These are phyloP conservation scores for Arabis alpina DNA, from an alignment of 345 rosid species.

Conservation along the genomic window DNA sequence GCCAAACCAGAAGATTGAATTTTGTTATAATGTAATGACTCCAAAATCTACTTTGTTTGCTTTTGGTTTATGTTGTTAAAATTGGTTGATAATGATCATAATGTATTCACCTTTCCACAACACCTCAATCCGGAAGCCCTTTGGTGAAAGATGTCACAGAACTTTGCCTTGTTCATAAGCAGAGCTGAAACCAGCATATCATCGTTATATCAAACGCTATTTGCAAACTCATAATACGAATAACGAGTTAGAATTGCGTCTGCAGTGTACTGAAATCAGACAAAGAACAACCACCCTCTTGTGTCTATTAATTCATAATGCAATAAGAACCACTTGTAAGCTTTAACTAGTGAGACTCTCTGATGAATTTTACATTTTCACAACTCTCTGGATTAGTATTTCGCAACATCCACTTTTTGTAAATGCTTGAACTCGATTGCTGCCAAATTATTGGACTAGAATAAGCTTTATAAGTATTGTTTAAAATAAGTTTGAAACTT, in stretches of 20 bases:
- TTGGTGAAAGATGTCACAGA: conserved; percentile 73
- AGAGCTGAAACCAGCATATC: conserved; percentile 49
- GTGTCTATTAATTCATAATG: conserved; percentile 6
- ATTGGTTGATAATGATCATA: background rate
- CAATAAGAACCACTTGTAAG: background rate
- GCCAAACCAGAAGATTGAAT: conserved; percentile 17
- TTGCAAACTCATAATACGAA: conserved; percentile 5
- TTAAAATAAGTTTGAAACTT: too few relatives aligned
- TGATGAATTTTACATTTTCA: too few relatives aligned
- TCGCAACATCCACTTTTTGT: too few relatives aligned
- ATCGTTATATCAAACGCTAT: background rate
- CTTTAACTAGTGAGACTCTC: too few relatives aligned
- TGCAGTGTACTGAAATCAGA: conserved; percentile 18
- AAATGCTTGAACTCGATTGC: too few relatives aligned
- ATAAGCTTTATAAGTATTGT: too few relatives aligned
- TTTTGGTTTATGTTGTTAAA: conserved; percentile 18
- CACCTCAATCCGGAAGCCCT: conserved; percentile 85
- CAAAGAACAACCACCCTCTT: conserved; percentile 8
- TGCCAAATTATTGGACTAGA: too few relatives aligned
- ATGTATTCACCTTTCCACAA: conserved; percentile 74
- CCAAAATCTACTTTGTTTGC: background rate
- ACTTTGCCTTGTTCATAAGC: conserved; percentile 77
- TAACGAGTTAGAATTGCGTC: conserved; percentile 1
- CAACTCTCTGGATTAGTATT: too few relatives aligned
- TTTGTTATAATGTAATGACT: conserved; percentile 17